Percentiles rank a stretch among this genome's conserved stretches.
phyloP scores from a whole-genome alignment of 352 stramenopile genomes.

The Globisporangium emineosum region DNA sequence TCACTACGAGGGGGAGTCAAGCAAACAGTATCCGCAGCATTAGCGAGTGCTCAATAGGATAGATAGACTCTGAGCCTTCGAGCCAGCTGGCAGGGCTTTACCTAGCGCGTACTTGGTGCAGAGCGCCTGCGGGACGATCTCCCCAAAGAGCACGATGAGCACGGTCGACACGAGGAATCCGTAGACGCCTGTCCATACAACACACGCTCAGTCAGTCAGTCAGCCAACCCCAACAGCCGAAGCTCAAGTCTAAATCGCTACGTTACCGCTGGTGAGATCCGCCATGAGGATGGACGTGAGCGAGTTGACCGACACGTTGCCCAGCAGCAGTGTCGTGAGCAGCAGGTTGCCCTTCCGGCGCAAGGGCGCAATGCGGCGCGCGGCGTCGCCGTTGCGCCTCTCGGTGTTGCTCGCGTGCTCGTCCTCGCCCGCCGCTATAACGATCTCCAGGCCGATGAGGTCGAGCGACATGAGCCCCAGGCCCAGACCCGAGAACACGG shows the following conservation, averaged over 20 bases:
- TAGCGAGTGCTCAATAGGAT: neutral
- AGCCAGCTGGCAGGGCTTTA: neutral
- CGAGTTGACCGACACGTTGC: slow-evolving; percentile 97
- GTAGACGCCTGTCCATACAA: slow-evolving; percentile 27
- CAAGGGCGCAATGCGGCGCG: slow-evolving; percentile 85
- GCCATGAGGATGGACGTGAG: slow-evolving; percentile 94
- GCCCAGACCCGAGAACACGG: slow-evolving; percentile 92
- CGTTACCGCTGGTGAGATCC: slow-evolving; percentile 62
- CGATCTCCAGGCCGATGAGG: slow-evolving; percentile 96
- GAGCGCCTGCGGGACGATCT: slow-evolving; percentile 87
- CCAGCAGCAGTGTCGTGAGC: slow-evolving; percentile 94
- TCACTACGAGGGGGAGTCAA: slow-evolving; percentile 30
- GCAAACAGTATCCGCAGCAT: slow-evolving; percentile 2
- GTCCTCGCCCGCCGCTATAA: slow-evolving; percentile 91
- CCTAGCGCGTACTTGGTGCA: slow-evolving; percentile 77
- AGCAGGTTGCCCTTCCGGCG: slow-evolving; percentile 95
- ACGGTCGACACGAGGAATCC: slow-evolving; percentile 92
- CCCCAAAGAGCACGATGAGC: slow-evolving; percentile 94
- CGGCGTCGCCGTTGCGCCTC: slow-evolving; percentile 48
- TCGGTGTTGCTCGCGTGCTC: slow-evolving; percentile 64
- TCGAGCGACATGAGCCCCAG: slow-evolving; percentile 97
- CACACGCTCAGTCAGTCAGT: slow-evolving; percentile 10
- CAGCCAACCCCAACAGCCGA: neutral
- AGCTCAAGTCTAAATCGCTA: neutral
- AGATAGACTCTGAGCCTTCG: neutral